Base-by-base conservation (phyloP, 306 rosid species). In the Gleditsia sinensis region DNA sequence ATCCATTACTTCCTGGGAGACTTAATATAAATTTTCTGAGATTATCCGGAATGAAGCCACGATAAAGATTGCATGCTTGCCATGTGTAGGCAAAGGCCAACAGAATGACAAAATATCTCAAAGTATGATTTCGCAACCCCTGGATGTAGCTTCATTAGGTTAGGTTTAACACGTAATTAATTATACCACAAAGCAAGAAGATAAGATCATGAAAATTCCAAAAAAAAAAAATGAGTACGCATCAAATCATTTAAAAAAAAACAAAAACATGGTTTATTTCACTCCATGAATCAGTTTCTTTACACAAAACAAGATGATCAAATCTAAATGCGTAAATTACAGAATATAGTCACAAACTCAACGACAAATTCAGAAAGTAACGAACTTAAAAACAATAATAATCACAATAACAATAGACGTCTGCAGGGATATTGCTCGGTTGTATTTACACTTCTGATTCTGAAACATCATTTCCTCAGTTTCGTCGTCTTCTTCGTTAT, bases 401-500 rank as follows among this genome's bases (percentile, higher is more conserved):
- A 19, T 39, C 36, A 49, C 28, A 46, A 45, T 39, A 76, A 46
- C 63, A 83, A 79, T 77, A 57, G 70, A 78, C 74, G 50, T 67
- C 82, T 71, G 57, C 82, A 74, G 57, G 71, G 62, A 60, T 60
- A 78, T 65, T 42, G 80, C 87, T 76, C 32, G 43, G 42, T 51
- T 42, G 73, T 86, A 86, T 86, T 12, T 82, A 86, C 90, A 90
- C 64, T 83, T 86, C 40, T 25, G 25, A 72, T 21, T 40, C 55
- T n/a, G n/a, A n/a, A 13, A 23, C 28, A 24, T 17, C 60, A 25
- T 6, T n/a, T n/a, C 65, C 14, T 10, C 17, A 37, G 27, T 10
- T n/a, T 37, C 40, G 4, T 17, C 76, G 5, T 58, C 14, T 32
- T 55, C n/a, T n/a, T n/a, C n/a, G n/a, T n/a, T n/a, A n/a, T n/a